phyloP scores from a whole-genome alignment of 768 basidiomycete species.

The Tricholoma bakamatsutake region DNA sequence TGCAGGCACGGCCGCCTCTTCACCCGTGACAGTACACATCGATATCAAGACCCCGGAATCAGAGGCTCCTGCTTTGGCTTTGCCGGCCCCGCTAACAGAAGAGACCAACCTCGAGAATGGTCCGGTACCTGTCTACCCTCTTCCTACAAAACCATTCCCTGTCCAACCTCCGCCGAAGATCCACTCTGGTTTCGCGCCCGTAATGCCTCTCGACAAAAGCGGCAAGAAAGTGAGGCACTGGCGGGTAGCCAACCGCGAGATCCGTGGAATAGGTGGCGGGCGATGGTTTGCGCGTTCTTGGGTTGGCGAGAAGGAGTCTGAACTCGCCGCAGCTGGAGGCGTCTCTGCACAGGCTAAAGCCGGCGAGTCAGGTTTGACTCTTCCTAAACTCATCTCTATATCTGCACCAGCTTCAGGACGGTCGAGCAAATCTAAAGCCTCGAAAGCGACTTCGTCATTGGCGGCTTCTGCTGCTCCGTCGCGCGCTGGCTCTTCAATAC shows the following conservation, averaged over 20 bases:
- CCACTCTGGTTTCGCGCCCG: constrained; percentile 63
- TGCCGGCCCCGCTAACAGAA: constrained; percentile 26
- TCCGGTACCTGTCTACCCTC: constrained; percentile 68
- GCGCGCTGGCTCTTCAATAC: constrained; percentile 48
- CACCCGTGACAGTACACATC: constrained; percentile 50
- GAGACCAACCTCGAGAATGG: constrained; percentile 51
- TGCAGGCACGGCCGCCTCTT: constrained; percentile 68
- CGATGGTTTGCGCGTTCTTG: constrained; percentile 77
- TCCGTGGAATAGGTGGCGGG: constrained; percentile 78
- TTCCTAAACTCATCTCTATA: constrained; percentile 24
- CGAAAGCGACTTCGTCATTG: constrained; percentile 31
- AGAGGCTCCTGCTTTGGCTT: constrained; percentile 32
- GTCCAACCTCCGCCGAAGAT: constrained; percentile 78
- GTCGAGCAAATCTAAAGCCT: constrained; percentile 37
- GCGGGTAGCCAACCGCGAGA: constrained; percentile 70
- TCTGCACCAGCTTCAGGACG: constrained; percentile 37
- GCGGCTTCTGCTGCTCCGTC: constrained; percentile 50
- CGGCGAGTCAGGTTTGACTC: constrained; percentile 7
- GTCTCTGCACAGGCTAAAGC: constrained; percentile 21
- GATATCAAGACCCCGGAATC: constrained; percentile 47
- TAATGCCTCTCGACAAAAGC: constrained; percentile 60
- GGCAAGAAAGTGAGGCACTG: constrained; percentile 61
- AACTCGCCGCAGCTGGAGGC: constrained; percentile 37
- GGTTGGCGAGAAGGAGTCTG: constrained; percentile 81
- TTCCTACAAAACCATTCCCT: constrained; percentile 79